Evolutionary conservation across 148 eudicot species (phyloP), one percentile per base, ranked within the genome.

Genomic region (Talinum fruticosum): DNA sequence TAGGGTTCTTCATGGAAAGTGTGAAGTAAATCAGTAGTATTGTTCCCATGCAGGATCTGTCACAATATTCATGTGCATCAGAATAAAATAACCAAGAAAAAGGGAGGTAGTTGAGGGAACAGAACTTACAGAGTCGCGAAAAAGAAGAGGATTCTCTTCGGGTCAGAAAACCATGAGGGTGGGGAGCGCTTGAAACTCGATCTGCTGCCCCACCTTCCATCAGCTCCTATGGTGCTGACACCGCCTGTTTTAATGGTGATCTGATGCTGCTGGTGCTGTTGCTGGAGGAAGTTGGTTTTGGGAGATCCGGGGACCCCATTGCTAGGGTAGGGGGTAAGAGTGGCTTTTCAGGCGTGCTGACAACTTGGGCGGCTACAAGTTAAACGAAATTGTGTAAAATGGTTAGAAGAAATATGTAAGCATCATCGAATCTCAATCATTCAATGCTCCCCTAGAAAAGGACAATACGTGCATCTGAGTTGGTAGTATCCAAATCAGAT

Each of bases 1-100:
- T 80, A 13, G 73, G 76, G 75, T 86, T 87, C 65, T 78, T 80
- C 75, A 87, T 77, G 18, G 89, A 84, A 65, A 93, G 84, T 16
- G 98, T 93, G 86, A 91, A 90, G 83, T 84, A 91, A 24, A 93
- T 93, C 34, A 93, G 88, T 66, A 91, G 54, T 74, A 91, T 82
- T 1, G 92, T 91, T 82, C 98, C 98, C 88, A 90, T 74, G 83
- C 90, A 86, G 12, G 96, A 91, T 86, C 98, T 93, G 91, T 70
- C 70, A 72, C 33, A 16, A 62, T 33, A 70, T 44, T 3, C 53
- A 45, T 35, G 35, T 71, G 59, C 38, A 62, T 57, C n/a, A n/a
- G 64, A 57, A 57, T 24, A 57, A 57, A 57, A 57, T 57, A n/a
- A 8, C 64, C n/a, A 23, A 57, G n/a, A n/a, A 57, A 57, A 57